phyloP scores from a whole-genome alignment of 2,329 filamentous ascomycete species.

The Penicillium sp. region DNA sequence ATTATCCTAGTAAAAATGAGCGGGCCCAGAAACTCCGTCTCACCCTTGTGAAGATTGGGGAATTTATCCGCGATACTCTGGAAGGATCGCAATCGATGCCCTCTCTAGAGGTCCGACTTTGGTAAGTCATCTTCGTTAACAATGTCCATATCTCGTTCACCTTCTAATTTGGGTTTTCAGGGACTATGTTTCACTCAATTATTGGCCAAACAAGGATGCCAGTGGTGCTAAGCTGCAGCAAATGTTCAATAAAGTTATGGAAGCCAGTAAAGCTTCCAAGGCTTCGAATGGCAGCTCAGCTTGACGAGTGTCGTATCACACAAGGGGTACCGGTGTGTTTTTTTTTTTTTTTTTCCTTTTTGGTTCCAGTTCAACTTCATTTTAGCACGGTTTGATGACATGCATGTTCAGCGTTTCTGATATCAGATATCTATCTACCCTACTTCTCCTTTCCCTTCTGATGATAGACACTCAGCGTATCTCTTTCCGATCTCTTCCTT shows the following conservation, averaged over 20 bases:
- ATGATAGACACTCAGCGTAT: constrained; percentile 6
- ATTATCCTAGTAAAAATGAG: constrained; percentile 44
- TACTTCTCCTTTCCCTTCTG: neutral
- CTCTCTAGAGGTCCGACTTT: constrained; percentile 46
- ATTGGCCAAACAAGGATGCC: constrained; percentile 49
- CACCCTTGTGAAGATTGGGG: constrained; percentile 47
- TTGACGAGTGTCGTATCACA: neutral
- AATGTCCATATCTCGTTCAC: neutral
- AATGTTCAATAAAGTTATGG: constrained; percentile 41
- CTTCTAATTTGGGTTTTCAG: constrained; percentile 33
- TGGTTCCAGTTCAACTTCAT: constrained; percentile 5
- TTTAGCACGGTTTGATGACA: constrained; percentile 17
- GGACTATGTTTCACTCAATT: constrained; percentile 46
- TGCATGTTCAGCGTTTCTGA: constrained; percentile 17
- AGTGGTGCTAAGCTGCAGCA: constrained; percentile 37
- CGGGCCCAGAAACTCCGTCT: constrained; percentile 46
- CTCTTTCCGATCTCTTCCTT: neutral
- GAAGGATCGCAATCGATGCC: constrained; percentile 39
- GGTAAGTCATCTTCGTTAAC: constrained; percentile 35
- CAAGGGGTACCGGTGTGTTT: constrained; percentile 2
- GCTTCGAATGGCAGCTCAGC: constrained; percentile 30
- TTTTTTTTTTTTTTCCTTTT: no score
- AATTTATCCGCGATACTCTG: constrained; percentile 46
- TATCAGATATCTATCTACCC: constrained; percentile 5
- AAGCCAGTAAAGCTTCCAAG: constrained; percentile 30